Conservation (phyloP, 768 basidiomycete genomes). For the Calocera cornea region DNA sequence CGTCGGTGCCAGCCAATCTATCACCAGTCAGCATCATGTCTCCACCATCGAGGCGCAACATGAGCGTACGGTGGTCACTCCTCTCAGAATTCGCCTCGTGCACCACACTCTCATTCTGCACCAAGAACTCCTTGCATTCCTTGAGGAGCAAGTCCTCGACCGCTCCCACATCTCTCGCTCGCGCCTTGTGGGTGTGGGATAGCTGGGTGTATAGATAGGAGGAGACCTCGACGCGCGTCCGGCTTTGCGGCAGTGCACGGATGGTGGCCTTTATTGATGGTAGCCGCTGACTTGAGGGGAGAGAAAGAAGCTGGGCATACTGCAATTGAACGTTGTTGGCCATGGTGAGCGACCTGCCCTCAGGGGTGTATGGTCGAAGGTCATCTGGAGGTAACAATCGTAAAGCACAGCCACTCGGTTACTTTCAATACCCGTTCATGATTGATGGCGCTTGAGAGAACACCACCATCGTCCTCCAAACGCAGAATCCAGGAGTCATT, state of each 20-base stretch:
- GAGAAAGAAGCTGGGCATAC: neutral
- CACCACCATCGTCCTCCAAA: too few species aligned
- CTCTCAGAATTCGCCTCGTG: neutral
- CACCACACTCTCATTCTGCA: neutral
- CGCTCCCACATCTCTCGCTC: neutral
- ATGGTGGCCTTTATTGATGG: neutral
- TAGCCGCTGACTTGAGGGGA: neutral
- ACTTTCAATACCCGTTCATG: too few species aligned
- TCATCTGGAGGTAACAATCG: too few species aligned
- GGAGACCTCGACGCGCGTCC: neutral
- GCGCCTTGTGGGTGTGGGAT: neutral
- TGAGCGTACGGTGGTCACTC: neutral
- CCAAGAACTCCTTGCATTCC: neutral
- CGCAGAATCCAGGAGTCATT: too few species aligned
- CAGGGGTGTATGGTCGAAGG: too few species aligned
- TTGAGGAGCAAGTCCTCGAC: neutral
- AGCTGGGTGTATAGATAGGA: neutral
- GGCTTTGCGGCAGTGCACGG: neutral
- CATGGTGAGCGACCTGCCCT: too few species aligned
- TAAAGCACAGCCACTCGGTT: too few species aligned
- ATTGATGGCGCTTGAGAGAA: too few species aligned
- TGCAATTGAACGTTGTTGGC: neutral
- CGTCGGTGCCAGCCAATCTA: neutral
- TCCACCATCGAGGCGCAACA: neutral
- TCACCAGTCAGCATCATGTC: neutral